phyloP scores from a whole-genome alignment of 371 early-diverging fungal genomes.

The Mortierella sp. region DNA sequence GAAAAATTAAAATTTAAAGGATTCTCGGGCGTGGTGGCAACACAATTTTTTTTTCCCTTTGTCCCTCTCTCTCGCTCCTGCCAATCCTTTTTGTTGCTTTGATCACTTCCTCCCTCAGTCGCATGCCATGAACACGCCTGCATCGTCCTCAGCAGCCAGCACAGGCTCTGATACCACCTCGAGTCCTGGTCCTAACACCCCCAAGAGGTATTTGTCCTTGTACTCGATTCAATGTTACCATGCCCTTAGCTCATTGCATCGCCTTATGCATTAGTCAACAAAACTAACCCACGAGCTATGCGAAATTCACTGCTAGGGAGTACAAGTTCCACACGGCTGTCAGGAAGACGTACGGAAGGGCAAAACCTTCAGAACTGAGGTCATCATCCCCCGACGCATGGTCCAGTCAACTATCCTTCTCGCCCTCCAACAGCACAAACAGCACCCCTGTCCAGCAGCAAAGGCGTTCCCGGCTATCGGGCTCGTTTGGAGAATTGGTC shows the following conservation, averaged over 20 bases:
- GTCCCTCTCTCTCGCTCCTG: background rate
- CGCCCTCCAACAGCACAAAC: constrained; percentile 1
- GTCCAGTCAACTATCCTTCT: constrained; percentile 8
- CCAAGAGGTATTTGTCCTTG: constrained; percentile 8
- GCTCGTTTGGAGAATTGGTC: constrained; percentile 17
- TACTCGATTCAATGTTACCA: no score
- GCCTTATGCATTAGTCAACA: background rate
- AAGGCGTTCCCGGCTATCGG: constrained; percentile 28
- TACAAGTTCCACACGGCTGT: constrained; percentile 35
- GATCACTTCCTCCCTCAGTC: background rate
- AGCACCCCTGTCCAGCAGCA: constrained; percentile 5
- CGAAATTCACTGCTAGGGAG: constrained; percentile 13
- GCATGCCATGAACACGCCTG: constrained; percentile 22
- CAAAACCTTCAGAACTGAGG: constrained; percentile 1
- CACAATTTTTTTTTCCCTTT: background rate
- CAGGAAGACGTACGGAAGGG: constrained; percentile 44
- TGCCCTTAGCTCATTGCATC: no score
- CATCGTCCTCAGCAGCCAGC: constrained; percentile 17
- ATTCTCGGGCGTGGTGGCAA: background rate
- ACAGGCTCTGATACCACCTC: constrained; percentile 8
- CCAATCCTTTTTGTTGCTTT: background rate
- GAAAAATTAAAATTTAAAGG: background rate
- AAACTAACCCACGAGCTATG: background rate
- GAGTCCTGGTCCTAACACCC: constrained; percentile 17
- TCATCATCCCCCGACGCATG: constrained; percentile 28